These are phyloP conservation scores for Purshia tridentata DNA, from an alignment of 306 rosid genomes.

Conservation along the genomic window DNA sequence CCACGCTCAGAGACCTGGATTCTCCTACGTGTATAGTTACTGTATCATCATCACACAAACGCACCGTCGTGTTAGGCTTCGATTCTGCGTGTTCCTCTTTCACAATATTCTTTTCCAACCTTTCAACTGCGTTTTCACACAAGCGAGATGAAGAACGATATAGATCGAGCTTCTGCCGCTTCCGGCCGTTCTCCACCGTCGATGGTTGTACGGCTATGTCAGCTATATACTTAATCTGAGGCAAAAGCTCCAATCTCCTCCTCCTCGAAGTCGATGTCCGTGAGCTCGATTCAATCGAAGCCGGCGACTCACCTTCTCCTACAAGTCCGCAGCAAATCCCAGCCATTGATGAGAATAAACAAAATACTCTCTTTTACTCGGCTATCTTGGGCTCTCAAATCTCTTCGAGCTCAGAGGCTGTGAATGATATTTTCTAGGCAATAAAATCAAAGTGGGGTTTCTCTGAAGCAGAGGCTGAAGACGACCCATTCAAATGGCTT, in stretches of 20 bases:
- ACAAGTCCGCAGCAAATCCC: slow-evolving; percentile 82
- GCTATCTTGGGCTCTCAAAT: no score
- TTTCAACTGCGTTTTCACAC: slow-evolving; percentile 24
- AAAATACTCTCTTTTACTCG: no score
- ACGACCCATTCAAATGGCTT: slow-evolving; percentile 29
- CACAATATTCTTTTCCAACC: not conserved
- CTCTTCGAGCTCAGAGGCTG: no score
- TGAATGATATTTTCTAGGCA: no score
- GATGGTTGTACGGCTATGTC: slow-evolving; percentile 34
- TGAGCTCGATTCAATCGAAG: slow-evolving; percentile 42
- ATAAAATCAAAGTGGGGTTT: not conserved
- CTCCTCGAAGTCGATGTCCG: slow-evolving; percentile 38
- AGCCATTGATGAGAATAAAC: slow-evolving; percentile 45
- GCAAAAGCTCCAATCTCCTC: slow-evolving; percentile 43
- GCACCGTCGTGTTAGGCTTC: not conserved
- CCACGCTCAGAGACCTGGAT: not conserved
- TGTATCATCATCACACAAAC: not conserved
- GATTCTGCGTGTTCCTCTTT: slow-evolving; percentile 3
- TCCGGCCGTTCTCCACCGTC: slow-evolving; percentile 26
- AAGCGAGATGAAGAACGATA: not conserved
- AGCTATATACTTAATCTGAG: slow-evolving; percentile 35
- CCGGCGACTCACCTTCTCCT: slow-evolving; percentile 57
- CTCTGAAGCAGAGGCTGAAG: not conserved
- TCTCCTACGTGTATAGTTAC: not conserved
- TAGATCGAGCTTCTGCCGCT: slow-evolving; percentile 51